phyloP scores from a whole-genome alignment of 2,329 filamentous ascomycete species.

The Thermochaetoides dissita region DNA sequence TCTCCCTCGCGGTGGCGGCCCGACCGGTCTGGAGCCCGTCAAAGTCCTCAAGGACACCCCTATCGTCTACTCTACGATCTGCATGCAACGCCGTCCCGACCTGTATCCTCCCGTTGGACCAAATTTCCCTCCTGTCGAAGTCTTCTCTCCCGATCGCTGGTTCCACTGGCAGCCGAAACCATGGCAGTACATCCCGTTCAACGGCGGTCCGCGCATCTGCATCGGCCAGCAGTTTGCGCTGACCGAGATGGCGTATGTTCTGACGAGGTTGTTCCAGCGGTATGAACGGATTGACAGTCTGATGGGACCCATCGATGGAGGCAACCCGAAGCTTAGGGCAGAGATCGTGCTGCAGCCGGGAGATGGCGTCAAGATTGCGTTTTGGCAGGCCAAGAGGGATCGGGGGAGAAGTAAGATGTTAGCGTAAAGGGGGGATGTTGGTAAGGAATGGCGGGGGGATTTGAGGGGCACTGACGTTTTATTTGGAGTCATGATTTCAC shows the following conservation, averaged over 20 bases:
- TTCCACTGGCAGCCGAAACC: slow-evolving; percentile 45
- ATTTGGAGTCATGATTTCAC: background rate
- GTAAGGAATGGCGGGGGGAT: background rate
- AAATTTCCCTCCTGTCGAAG: slow-evolving; percentile 29
- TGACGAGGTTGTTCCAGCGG: slow-evolving; percentile 58
- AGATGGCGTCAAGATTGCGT: slow-evolving; percentile 43
- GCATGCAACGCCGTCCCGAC: slow-evolving; percentile 58
- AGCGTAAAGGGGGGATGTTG: background rate
- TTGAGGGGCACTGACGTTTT: background rate
- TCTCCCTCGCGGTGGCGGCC: slow-evolving; percentile 57
- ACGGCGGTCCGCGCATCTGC: slow-evolving; percentile 60
- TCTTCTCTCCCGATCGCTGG: slow-evolving; percentile 58
- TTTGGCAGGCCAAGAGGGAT: slow-evolving; percentile 32
- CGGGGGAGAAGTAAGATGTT: background rate
- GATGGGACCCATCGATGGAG: slow-evolving; percentile 41
- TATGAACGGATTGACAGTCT: slow-evolving; percentile 49
- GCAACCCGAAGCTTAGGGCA: slow-evolving; percentile 37
- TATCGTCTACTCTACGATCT: slow-evolving; percentile 52
- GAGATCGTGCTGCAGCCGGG: slow-evolving; percentile 48
- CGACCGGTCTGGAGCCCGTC: slow-evolving; percentile 46
- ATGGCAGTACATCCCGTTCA: slow-evolving; percentile 64
- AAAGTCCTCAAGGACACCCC: slow-evolving; percentile 52
- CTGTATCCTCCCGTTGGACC: slow-evolving; percentile 41
- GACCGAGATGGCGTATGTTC: slow-evolving; percentile 61
- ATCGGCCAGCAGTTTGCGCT: slow-evolving; percentile 72